A percentile compares a stretch with the other conserved stretches of the same genome.
Evolutionary conservation across 805 yeast genomes (phyloP).

Genomic region (Candida andamanensis): DNA sequence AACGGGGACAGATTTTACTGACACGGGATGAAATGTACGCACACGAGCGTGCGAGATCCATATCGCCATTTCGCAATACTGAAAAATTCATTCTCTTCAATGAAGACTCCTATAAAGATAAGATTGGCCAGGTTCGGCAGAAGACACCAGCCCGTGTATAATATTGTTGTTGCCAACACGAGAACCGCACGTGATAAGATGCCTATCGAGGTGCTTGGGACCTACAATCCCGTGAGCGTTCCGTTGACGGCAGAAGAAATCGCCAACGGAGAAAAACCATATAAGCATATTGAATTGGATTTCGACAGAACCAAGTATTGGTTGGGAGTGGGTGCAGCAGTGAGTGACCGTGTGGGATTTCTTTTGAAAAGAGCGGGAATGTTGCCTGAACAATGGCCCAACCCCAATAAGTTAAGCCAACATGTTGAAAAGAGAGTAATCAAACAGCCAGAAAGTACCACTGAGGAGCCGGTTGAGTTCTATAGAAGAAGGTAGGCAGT

Average conservation of each 20-base stretch:
- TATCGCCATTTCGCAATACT: too few species aligned
- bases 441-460: constrained; percentile 19
- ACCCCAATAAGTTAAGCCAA: constrained; percentile 38
- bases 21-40: too few species aligned
- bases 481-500: constrained; percentile 25
- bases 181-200: constrained; percentile 75
- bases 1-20: too few species aligned
- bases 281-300: constrained; percentile 78
- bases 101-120: constrained; percentile 78
- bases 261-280: constrained; percentile 52
- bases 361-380: constrained; percentile 76
- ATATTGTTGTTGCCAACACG: constrained; percentile 82
- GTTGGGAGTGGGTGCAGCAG: constrained; percentile 97
- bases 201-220: constrained; percentile 94
- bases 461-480: constrained; percentile 29
- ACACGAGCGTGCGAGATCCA: too few species aligned
- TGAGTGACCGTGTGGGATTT: constrained; percentile 73
- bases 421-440: constrained; percentile 26
- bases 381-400: constrained; percentile 55
- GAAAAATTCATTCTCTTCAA: too few species aligned
- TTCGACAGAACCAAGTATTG: constrained; percentile 90
- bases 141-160: constrained; percentile 79
- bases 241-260: constrained; percentile 61
- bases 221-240: constrained; percentile 79
- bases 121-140: constrained; percentile 93